Percentiles rank a stretch among this genome's conserved stretches.
phyloP scores from a whole-genome alignment of 2,329 filamentous ascomycete genomes.

The Beauveria australis region DNA sequence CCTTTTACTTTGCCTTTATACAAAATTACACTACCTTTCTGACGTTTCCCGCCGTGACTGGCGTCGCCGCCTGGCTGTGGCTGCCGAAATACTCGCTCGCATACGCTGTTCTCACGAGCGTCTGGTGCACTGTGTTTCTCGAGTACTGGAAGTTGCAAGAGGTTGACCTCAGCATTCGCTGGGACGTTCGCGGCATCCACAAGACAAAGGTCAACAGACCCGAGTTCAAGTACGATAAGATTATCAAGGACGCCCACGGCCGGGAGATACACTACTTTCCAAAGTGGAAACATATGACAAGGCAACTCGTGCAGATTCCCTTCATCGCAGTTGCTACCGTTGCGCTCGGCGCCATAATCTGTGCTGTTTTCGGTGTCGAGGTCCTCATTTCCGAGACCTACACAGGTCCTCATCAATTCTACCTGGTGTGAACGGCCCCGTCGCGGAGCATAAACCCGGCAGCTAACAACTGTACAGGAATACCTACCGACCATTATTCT shows the following conservation, averaged over 20 bases:
- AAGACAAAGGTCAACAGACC: constrained; percentile 56
- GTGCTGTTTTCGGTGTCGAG: constrained; percentile 63
- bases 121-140: constrained; percentile 67
- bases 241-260: constrained; percentile 54
- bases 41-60: constrained; percentile 59
- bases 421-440: constrained; percentile 40
- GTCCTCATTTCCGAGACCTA: constrained; percentile 70
- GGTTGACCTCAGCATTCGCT: constrained; percentile 60
- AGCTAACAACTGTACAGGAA: constrained; percentile 35
- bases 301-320: constrained; percentile 61
- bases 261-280: constrained; percentile 56
- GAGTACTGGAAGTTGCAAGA: constrained; percentile 77
- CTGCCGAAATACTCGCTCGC: constrained; percentile 62
- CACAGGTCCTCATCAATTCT: constrained; percentile 56
- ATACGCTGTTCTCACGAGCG: constrained; percentile 57
- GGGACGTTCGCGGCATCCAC: constrained; percentile 63
- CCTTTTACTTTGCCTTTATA: constrained; percentile 78
- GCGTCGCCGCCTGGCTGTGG: constrained; percentile 59
- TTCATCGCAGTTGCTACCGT: constrained; percentile 54
- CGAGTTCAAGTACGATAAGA: constrained; percentile 56
- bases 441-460: neutral
- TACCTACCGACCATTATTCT: constrained; percentile 66
- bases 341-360: constrained; percentile 58
- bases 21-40: constrained; percentile 68
- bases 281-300: constrained; percentile 51